phyloP scores from a whole-genome alignment of 495 filamentous ascomycete genomes.

The Xylaria cubensis region DNA sequence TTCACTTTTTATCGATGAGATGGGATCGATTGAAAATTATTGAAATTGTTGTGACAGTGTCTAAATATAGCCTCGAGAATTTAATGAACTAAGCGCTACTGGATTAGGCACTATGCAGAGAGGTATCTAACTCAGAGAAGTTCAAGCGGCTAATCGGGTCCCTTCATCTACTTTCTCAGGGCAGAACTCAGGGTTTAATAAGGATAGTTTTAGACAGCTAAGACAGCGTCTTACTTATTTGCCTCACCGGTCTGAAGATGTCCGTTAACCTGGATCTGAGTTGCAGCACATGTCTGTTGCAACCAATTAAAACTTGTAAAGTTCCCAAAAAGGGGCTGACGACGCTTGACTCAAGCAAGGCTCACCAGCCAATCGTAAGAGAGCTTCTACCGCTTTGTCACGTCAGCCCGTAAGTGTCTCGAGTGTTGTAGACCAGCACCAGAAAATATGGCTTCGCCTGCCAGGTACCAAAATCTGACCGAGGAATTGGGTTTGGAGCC shows the following conservation, averaged over 20 bases:
- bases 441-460: not conserved
- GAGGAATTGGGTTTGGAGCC: not conserved
- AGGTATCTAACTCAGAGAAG: not conserved
- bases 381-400: constrained; percentile 1
- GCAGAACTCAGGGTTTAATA: not conserved
- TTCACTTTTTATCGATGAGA: not conserved
- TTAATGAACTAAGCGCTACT: not conserved
- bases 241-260: not conserved
- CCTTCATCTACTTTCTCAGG: too few species aligned
- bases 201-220: not conserved
- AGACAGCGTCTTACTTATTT: not conserved
- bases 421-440: not conserved
- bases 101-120: not conserved
- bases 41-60: not conserved
- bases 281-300: not conserved
- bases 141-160: not conserved
- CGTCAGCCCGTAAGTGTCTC: not conserved
- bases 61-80: not conserved
- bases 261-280: not conserved
- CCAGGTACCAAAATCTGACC: not conserved
- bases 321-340: constrained; percentile 6
- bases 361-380: constrained; percentile 2
- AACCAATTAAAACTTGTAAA: not conserved
- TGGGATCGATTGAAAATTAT: not conserved
- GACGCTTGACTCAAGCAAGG: not conserved